Conservation (phyloP, 2,329 filamentous ascomycete species). For the Juglanconis juglandina region DNA sequence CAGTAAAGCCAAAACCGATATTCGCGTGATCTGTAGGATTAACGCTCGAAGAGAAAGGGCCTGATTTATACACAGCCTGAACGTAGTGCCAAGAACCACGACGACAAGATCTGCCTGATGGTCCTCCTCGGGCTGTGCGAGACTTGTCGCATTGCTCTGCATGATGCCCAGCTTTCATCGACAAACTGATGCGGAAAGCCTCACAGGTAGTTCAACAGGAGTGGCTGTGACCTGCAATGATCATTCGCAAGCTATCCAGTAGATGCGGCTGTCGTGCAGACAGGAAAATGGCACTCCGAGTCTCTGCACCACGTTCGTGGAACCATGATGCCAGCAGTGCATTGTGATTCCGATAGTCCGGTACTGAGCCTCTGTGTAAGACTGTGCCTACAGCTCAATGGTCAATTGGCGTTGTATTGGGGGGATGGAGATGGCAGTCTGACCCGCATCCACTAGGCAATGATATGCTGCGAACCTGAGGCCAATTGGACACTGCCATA, state of each 20-base stretch:
- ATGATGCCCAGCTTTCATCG: too few species aligned
- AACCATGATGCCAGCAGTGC: neutral
- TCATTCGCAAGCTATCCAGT: neutral
- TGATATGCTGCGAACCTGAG: neutral
- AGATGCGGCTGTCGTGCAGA: neutral
- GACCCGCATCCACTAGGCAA: neutral
- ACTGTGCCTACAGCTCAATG: neutral
- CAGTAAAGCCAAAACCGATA: neutral
- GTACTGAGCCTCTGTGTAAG: neutral
- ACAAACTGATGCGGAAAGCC: too few species aligned
- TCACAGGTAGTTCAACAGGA: neutral
- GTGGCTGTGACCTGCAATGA: neutral
- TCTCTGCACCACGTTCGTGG: neutral
- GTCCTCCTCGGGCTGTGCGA: too few species aligned
- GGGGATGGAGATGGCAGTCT: neutral
- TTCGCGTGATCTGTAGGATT: too few species aligned
- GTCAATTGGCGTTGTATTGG: neutral
- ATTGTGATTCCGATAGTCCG: neutral
- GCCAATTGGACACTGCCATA: neutral
- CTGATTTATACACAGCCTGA: too few species aligned
- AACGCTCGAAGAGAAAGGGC: too few species aligned
- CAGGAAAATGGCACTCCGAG: neutral
- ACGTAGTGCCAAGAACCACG: too few species aligned
- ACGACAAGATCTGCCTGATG: too few species aligned
- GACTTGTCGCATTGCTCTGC: too few species aligned